These are phyloP conservation scores for Clitopilus passeckerianus DNA, from an alignment of 768 basidiomycete species.

Conservation along the genomic window DNA sequence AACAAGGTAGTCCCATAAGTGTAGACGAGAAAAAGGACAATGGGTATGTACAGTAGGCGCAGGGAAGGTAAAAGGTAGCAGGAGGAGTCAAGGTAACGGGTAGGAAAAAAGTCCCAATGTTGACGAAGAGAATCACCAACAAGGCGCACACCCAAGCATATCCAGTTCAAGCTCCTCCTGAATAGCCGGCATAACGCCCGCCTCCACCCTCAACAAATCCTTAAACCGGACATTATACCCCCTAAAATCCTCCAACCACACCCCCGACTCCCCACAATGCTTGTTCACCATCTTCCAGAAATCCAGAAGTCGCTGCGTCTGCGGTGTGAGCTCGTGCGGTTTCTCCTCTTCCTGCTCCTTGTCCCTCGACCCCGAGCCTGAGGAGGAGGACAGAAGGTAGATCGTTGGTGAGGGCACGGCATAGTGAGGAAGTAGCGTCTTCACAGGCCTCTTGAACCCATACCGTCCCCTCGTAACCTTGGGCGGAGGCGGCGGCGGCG, in stretches of 20 bases:
- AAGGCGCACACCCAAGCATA: not conserved
- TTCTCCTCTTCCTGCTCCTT: conserved; percentile 3
- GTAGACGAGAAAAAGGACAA: not conserved
- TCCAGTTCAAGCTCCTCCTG: not conserved
- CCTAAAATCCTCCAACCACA: conserved; percentile 62
- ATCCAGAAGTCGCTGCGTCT: conserved; percentile 16
- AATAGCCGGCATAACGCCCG: conserved; percentile 3
- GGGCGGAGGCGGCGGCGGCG: conserved; percentile 3
- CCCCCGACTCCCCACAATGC: conserved; percentile 46
- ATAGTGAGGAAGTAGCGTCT: not conserved
- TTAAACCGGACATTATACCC: conserved; percentile 54
- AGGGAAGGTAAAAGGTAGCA: not conserved
- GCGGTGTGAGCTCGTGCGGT: not conserved
- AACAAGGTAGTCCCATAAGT: not conserved
- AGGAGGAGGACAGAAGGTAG: not conserved
- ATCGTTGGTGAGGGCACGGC: not conserved
- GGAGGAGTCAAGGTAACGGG: too few relatives aligned
- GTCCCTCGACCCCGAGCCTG: not conserved
- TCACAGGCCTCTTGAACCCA: not conserved
- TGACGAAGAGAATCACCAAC: not conserved
- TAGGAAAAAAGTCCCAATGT: not conserved
- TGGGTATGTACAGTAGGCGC: not conserved
- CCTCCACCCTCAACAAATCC: conserved; percentile 23
- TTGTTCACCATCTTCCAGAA: conserved; percentile 48
- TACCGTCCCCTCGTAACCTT: not conserved